Conservation (phyloP, 2,329 filamentous ascomycete species). For the Dactylonectria estremocensis region DNA sequence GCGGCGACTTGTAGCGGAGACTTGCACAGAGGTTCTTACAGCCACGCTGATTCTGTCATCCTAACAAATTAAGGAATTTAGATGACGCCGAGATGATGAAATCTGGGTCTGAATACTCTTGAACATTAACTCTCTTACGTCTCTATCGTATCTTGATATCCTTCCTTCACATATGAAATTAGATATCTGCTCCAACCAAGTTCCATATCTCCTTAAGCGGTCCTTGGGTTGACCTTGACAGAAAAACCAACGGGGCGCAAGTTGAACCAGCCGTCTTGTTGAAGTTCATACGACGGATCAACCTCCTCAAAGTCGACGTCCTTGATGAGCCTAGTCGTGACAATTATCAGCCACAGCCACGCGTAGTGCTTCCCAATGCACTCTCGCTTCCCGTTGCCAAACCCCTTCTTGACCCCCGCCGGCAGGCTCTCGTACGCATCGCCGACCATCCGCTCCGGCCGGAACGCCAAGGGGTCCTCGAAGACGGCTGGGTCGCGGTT, state of each 20-base stretch:
- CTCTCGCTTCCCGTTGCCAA: constrained; percentile 66
- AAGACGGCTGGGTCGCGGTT: constrained; percentile 66
- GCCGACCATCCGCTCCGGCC: constrained; percentile 66
- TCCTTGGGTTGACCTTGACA: constrained; percentile 60
- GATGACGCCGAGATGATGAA: background rate
- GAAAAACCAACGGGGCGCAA: constrained; percentile 63
- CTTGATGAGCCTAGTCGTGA: constrained; percentile 60
- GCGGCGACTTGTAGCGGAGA: too few relatives aligned
- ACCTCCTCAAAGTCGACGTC: constrained; percentile 63
- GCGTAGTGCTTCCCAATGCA: constrained; percentile 68
- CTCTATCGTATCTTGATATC: background rate
- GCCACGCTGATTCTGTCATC: too few relatives aligned
- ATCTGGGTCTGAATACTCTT: background rate
- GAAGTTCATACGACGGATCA: constrained; percentile 57
- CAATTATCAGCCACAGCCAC: constrained; percentile 61
- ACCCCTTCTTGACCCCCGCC: constrained; percentile 64
- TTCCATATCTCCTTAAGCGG: background rate
- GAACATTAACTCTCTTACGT: background rate
- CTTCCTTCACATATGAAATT: background rate
- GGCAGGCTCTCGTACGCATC: constrained; percentile 61
- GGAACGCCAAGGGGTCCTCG: constrained; percentile 62
- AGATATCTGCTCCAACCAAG: background rate
- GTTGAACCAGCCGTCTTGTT: constrained; percentile 69
- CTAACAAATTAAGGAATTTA: too few relatives aligned
- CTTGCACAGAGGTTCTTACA: too few relatives aligned